phyloP scores from a whole-genome alignment of 352 stramenopile species.

The Phytophthora kernoviae region DNA sequence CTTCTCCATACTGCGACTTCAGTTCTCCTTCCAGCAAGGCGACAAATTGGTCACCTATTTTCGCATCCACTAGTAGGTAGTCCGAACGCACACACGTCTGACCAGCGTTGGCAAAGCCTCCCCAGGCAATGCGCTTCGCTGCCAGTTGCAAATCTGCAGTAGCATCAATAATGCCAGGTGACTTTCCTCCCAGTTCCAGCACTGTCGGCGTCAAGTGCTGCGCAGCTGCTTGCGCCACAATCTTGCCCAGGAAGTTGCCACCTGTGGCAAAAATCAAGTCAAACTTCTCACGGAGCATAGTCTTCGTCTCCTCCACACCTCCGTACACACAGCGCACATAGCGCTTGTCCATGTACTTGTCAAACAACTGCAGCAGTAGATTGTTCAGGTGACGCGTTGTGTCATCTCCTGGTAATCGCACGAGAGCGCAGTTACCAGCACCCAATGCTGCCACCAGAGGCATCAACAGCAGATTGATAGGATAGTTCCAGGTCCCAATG shows the following conservation, averaged over 20 bases:
- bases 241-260: conserved; percentile 80
- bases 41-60: conserved; percentile 72
- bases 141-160: conserved; percentile 57
- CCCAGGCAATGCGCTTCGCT: conserved; percentile 86
- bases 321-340: conserved; percentile 87
- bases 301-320: conserved; percentile 79
- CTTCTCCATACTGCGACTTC: conserved; percentile 52
- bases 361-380: conserved; percentile 54
- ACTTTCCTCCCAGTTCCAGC: conserved; percentile 96
- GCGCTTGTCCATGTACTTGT: conserved; percentile 78
- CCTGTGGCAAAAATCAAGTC: conserved; percentile 90
- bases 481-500: conserved; percentile 95
- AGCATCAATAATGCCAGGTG: conserved; percentile 84
- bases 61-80: conserved; percentile 91
- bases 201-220: conserved; percentile 93
- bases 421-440: conserved; percentile 93
- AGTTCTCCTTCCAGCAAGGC: conserved; percentile 39
- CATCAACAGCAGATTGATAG: conserved; percentile 76
- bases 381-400: conserved; percentile 49
- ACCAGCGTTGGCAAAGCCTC: conserved; percentile 89
- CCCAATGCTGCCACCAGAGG: conserved; percentile 79
- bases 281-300: conserved; percentile 75
- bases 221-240: conserved; percentile 91
- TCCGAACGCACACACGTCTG: conserved; percentile 96
- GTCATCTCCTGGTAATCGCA: conserved; percentile 93